Evolutionary conservation across 108 stramenopile genomes (phyloP).

Genomic region (Skeletonema grethae): DNA sequence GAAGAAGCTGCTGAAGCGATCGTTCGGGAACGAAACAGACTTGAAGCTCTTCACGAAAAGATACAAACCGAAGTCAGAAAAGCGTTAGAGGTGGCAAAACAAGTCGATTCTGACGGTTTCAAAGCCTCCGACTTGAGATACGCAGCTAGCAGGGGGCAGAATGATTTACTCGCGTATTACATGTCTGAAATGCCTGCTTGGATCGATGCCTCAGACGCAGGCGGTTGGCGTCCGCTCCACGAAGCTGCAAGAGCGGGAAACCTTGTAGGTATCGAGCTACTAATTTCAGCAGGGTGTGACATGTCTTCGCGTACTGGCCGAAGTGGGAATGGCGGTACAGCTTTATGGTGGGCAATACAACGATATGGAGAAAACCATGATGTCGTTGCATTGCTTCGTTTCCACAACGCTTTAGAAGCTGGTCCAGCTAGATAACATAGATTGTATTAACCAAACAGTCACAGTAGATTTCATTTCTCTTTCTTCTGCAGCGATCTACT

Average conservation of each 20-base stretch:
- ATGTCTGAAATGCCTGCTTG: constrained; percentile 21
- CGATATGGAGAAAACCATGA: constrained; percentile 38
- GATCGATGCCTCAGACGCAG: constrained; percentile 35
- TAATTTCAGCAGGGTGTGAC: constrained; percentile 33
- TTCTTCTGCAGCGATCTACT: no score
- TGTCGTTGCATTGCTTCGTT: constrained; percentile 33
- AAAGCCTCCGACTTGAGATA: constrained; percentile 24
- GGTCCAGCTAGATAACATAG: constrained; percentile 13
- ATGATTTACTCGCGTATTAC: constrained; percentile 35
- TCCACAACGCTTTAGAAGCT: constrained; percentile 22
- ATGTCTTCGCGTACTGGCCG: constrained; percentile 30
- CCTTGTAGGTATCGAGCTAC: constrained; percentile 35
- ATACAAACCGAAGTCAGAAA: constrained; percentile 1
- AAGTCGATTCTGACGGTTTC: constrained; percentile 17
- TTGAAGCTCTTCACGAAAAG: not conserved
- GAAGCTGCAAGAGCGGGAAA: constrained; percentile 53
- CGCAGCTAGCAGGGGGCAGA: constrained; percentile 22
- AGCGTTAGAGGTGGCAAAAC: constrained; percentile 15
- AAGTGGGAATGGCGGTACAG: constrained; percentile 36
- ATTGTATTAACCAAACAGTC: not conserved
- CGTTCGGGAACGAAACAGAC: not conserved
- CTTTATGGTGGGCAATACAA: constrained; percentile 45
- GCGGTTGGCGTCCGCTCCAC: constrained; percentile 52
- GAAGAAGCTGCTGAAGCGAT: constrained; percentile 1
- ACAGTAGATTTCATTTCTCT: no score